Evolutionary conservation across 1,139 yeast genomes (phyloP).

Genomic region (Taphrina populina): DNA sequence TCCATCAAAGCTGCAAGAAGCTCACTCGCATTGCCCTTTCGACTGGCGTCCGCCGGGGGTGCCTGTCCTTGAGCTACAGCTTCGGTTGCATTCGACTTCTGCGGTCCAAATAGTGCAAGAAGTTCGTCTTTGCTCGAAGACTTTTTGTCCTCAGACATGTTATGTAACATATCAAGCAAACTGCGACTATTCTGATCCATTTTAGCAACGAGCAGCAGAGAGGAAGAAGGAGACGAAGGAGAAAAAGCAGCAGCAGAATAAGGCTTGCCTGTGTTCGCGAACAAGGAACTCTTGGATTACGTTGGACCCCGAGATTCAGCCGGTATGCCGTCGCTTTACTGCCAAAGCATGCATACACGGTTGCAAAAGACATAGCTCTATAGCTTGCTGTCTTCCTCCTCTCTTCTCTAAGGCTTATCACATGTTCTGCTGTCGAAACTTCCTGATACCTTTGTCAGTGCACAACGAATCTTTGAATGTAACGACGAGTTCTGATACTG

Average conservation of each 20-base stretch:
- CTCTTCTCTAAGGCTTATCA: too few relatives aligned
- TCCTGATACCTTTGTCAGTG: conserved; percentile 10
- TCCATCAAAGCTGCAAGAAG: conserved; percentile 20
- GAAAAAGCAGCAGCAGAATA: too few relatives aligned
- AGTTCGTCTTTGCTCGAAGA: conserved; percentile 3
- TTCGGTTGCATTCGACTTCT: not conserved
- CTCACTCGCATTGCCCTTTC: conserved; percentile 15
- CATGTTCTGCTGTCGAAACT: conserved; percentile 25
- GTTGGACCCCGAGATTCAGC: too few relatives aligned
- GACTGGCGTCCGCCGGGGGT: not conserved
- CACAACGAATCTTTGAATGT: not conserved
- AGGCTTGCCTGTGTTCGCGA: too few relatives aligned
- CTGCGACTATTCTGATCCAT: conserved; percentile 17
- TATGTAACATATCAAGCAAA: conserved; percentile 10
- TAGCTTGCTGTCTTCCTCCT: too few relatives aligned
- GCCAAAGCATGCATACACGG: too few relatives aligned
- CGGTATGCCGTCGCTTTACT: too few relatives aligned
- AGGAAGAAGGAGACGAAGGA: too few relatives aligned
- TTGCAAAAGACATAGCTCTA: too few relatives aligned
- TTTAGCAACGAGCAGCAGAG: too few relatives aligned
- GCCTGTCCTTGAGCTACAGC: not conserved
- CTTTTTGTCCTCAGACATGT: not conserved
- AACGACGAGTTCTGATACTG: not conserved
- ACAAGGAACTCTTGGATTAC: too few relatives aligned
- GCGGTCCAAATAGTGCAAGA: conserved; percentile 9